Evolutionary conservation across 148 eudicot genomes (phyloP), one percentile per base, ranked within the genome.

Genomic region (Limonium bicolor): DNA sequence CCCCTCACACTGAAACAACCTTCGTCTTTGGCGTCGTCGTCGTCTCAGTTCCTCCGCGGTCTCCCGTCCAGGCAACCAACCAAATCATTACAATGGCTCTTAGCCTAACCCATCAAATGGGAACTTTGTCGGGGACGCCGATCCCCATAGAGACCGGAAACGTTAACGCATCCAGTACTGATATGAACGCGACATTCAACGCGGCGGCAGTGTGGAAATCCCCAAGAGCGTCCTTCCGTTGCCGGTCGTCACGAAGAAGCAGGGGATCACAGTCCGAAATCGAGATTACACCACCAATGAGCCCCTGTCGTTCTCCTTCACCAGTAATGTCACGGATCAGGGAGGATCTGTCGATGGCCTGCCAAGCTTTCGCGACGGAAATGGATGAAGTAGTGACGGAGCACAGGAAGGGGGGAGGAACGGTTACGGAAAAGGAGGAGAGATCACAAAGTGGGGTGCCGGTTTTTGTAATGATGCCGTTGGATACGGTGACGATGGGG

Each of bases 381-480:
- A 35, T 31, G 8, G 26, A 21, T 4, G 4, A 30, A 27, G n/a
- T 53, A 12, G 19, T 59, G 14, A 14, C 22, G 24, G 46, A 28
- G 24, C 26, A 27, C 1, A 13, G 2, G 19, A 3, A 34, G 20
- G 14, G 50, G 26, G 64, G 36, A 39, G 20, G 56, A 56, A 4
- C 2, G 48, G n/a, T n/a, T n/a, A n/a, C n/a, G n/a, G n/a, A n/a
- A 57, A 53, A 54, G 38, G 40, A 63, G 63, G 27, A 17, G 4
- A n/a, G n/a, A n/a, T n/a, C n/a, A n/a, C n/a, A n/a, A n/a, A n/a
- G n/a, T n/a, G 77, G 87, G 33, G 87, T 79, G 25, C 87, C 87
- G 28, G 82, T 79, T 22, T 79, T 38, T 29, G 87, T 79, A 28
- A 79, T 79, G 87, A 71, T 79, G 82, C 87, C 87, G 46, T 38